Base-by-base conservation (phyloP, 2,329 filamentous ascomycete species). In the Cercospora sp. region DNA sequence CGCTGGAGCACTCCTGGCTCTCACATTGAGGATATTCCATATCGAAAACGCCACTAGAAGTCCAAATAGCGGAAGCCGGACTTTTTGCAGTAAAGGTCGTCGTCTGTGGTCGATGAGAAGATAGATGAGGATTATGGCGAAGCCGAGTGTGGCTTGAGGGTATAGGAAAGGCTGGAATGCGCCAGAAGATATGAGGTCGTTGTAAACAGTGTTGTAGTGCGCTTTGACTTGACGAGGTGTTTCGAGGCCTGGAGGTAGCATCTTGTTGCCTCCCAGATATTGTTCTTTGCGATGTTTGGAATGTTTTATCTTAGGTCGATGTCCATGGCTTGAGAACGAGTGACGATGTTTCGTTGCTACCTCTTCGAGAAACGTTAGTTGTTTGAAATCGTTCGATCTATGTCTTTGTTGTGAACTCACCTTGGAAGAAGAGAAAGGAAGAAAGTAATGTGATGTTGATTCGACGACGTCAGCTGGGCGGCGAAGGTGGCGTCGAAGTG, bases 101-200 rank as follows among this genome's bases (percentile, higher is more conserved):
- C 78, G 77, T 51, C 78, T 78, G 68, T 84, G 81, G n/a, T 85
- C 83, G 63, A 87, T 78, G 6, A 86, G 76, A 16, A 88, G 79
- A 65, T 85, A 85, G 10, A 82, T 64, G n/a, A 87, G 74, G 6
- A 85, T 78, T 0, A 82, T 49, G 3, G 77, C 72, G 1, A 79
- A 78, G 13, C 81, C 82, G 2, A 81, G 53, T 0, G 76, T 74
- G 8, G 76, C 78, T 75, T 78, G 82, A 0, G 83, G 83, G 66
- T 83, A 84, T 1, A 82, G 66, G 67, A 83, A 82, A 3, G 82
- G 82, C 40, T 79, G 70, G 24, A 77, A 80, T 59, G 80, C 70
- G 28, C 81, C 81, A 24, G 81, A 76, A 21, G 75, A 70, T 60
- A 84, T 78, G 13, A 77, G 72, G 16, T 70, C 65, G 37, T 81